phyloP scores from a whole-genome alignment of 1,284 basidiomycete genomes.

The Apiotrichum veenhuisii region DNA sequence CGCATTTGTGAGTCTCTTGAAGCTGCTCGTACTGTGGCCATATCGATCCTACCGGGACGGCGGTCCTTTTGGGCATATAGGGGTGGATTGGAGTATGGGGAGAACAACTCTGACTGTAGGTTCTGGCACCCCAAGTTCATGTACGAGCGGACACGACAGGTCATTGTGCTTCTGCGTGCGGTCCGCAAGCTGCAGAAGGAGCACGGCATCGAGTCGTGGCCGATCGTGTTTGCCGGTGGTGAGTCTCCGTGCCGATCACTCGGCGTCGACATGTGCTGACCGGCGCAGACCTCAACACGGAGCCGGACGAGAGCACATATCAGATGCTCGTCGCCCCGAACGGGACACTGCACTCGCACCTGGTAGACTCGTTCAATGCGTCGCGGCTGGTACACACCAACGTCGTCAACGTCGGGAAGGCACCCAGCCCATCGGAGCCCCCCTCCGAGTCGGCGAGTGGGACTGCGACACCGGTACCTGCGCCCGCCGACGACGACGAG shows the following conservation, averaged over 20 bases:
- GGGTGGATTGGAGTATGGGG: no score
- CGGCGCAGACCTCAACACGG: conserved; percentile 80
- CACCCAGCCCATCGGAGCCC: conserved; percentile 26
- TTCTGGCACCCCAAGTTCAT: conserved; percentile 94
- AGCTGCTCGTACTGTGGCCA: neutral
- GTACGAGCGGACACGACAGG: conserved; percentile 77
- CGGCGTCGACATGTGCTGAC: neutral
- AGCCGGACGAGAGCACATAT: conserved; percentile 80
- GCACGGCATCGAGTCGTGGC: conserved; percentile 59
- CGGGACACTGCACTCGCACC: conserved; percentile 56
- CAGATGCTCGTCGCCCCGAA: conserved; percentile 64
- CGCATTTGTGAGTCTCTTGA: conserved; percentile 51
- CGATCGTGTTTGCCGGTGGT: conserved; percentile 81
- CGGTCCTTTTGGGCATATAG: no score
- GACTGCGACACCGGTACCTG: conserved; percentile 1
- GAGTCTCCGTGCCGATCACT: conserved; percentile 10
- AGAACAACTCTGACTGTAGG: conserved; percentile 21
- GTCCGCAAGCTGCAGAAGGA: conserved; percentile 59
- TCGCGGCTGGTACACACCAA: conserved; percentile 80
- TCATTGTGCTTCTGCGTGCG: conserved; percentile 61
- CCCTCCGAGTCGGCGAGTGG: conserved; percentile 11
- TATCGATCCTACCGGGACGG: no score
- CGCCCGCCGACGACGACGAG: conserved; percentile 46
- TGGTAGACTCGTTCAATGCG: conserved; percentile 56
- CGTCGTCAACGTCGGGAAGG: conserved; percentile 56